These are phyloP conservation scores for Exophiala phaeomuriformis DNA, from an alignment of 2,329 filamentous ascomycete genomes.

Conservation along the genomic window DNA sequence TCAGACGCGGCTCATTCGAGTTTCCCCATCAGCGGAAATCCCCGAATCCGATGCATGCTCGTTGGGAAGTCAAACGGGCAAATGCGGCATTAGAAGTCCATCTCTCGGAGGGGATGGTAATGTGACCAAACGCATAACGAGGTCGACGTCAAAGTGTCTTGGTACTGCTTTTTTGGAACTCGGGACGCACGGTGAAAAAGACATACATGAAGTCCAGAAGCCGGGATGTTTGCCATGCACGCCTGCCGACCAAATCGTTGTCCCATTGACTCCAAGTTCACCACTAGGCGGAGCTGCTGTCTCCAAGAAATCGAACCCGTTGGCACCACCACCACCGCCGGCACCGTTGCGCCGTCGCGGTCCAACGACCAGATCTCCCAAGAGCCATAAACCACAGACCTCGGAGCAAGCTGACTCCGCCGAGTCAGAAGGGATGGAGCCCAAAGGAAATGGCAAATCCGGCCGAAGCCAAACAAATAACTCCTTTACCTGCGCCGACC, in stretches of 20 bases:
- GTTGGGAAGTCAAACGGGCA: neutral
- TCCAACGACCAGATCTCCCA: too few relatives aligned
- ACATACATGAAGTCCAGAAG: neutral
- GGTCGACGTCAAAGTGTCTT: slow-evolving; percentile 4
- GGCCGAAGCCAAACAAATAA: neutral
- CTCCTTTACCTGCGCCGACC: neutral
- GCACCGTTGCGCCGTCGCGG: too few relatives aligned
- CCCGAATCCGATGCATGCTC: slow-evolving; percentile 2
- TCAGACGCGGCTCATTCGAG: neutral
- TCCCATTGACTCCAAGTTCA: slow-evolving; percentile 10
- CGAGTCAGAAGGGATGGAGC: neutral
- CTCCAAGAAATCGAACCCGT: neutral
- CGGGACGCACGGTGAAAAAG: neutral
- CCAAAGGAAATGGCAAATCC: neutral
- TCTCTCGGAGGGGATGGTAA: neutral
- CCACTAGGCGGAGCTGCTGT: neutral
- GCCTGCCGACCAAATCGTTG: slow-evolving; percentile 18
- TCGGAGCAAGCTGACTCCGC: neutral
- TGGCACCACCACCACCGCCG: neutral
- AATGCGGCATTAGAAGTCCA: neutral
- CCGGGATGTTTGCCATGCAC: slow-evolving; percentile 11
- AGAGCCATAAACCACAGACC: too few relatives aligned
- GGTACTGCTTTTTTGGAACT: neutral
- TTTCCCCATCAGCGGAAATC: slow-evolving; percentile 2
- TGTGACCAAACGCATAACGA: slow-evolving; percentile 3